These are phyloP conservation scores for Hura crepitans DNA, from an alignment of 441 rosid genomes.

Conservation along the genomic window DNA sequence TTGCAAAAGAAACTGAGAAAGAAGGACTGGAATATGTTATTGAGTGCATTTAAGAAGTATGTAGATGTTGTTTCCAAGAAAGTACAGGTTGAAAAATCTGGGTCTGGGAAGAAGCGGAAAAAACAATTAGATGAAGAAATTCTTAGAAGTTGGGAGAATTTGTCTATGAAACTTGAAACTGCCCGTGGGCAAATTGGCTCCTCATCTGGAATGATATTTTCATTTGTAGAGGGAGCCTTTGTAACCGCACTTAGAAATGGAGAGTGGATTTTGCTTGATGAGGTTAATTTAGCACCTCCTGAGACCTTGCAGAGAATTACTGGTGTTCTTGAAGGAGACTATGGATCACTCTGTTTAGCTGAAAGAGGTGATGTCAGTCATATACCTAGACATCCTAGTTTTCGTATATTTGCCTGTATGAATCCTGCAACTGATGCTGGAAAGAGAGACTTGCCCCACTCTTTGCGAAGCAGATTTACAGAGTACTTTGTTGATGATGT, in stretches of 20 bases:
- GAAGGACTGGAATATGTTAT: conserved; percentile 62
- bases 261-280: conserved; percentile 97
- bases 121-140: conserved; percentile 45
- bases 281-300: conserved; percentile 94
- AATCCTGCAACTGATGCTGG: conserved; percentile 99
- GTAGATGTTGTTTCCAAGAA: conserved; percentile 32
- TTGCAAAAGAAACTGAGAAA: conserved; percentile 42
- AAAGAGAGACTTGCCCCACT: conserved; percentile 80
- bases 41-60: conserved; percentile 47
- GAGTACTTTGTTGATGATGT: conserved; percentile 90
- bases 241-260: conserved; percentile 87
- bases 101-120: conserved; percentile 67
- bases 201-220: conserved; percentile 82
- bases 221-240: conserved; percentile 96
- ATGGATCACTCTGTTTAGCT: conserved; percentile 89
- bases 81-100: conserved; percentile 31
- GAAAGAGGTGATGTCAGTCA: conserved; percentile 87
- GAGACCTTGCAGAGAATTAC: conserved; percentile 89
- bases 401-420: conserved; percentile 96
- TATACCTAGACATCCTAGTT: conserved; percentile 68
- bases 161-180: conserved; percentile 54
- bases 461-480: conserved; percentile 81
- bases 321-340: conserved; percentile 95
- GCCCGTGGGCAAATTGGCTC: conserved; percentile 48
- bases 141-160: conserved; percentile 49